A percentile compares a stretch with the other conserved stretches of the same genome.
These are phyloP conservation scores for Trichophyton benhamiae DNA, from an alignment of 2,329 filamentous ascomycete genomes.

Conservation along the genomic window DNA sequence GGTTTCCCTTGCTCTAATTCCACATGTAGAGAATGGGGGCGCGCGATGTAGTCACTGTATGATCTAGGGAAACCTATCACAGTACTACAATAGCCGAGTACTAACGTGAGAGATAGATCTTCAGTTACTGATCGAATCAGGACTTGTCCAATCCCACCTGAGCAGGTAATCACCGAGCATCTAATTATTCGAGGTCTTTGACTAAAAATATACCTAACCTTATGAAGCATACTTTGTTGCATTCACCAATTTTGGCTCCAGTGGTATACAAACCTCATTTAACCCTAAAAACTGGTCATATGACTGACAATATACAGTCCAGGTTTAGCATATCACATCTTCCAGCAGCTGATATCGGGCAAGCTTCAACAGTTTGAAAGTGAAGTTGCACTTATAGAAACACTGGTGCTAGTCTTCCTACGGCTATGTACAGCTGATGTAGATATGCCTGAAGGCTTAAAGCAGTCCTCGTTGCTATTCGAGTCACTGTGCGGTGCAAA, in stretches of 20 bases:
- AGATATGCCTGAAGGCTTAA: constrained; percentile 23
- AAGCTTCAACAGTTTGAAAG: constrained; percentile 33
- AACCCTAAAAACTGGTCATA: not conserved
- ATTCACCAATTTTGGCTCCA: not conserved
- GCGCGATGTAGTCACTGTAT: not conserved
- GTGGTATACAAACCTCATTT: not conserved
- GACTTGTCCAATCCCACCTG: not conserved
- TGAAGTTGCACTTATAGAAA: constrained; percentile 52
- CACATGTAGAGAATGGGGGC: constrained; percentile 9
- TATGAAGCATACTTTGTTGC: not conserved
- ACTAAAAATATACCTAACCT: not conserved
- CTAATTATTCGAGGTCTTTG: not conserved
- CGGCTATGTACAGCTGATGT: constrained; percentile 47
- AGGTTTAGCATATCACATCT: not conserved
- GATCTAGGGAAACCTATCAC: not conserved
- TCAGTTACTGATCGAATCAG: not conserved
- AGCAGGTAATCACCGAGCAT: not conserved
- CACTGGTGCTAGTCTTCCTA: constrained; percentile 53
- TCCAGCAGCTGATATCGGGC: not conserved
- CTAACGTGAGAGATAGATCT: not conserved
- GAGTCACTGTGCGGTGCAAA: constrained; percentile 31
- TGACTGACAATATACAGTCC: not conserved
- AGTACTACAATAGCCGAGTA: not conserved
- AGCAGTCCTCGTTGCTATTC: constrained; percentile 16
- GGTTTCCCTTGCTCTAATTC: constrained; percentile 37